Conservation (phyloP, 768 basidiomycete genomes). For the Leccinum subgranulosum region DNA sequence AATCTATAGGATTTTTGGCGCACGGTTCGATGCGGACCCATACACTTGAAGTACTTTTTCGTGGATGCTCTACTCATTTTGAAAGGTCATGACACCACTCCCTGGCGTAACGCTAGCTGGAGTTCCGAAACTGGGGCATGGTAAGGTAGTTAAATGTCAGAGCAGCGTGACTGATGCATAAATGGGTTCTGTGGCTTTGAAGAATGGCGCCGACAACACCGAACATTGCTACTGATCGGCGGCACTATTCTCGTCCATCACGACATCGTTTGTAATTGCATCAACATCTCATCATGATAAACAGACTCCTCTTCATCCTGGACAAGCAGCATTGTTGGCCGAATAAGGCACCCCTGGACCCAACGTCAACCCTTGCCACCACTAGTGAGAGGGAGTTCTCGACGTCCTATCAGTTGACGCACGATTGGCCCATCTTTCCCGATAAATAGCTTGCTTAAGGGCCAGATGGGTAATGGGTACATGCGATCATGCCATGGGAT, state of each 20-base stretch:
- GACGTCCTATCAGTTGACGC: neutral
- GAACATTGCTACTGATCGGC: neutral
- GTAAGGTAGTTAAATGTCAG: neutral
- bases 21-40: neutral
- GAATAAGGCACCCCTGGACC: conserved; percentile 8
- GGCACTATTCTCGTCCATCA: neutral
- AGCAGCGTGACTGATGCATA: neutral
- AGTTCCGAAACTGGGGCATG: neutral
- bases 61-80: neutral
- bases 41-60: neutral
- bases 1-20: conserved; percentile 25
- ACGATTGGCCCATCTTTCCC: conserved; percentile 26
- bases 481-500: conserved; percentile 30
- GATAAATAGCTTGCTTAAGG: conserved; percentile 26
- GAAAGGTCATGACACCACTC: neutral
- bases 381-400: neutral
- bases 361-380: neutral
- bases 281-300: neutral
- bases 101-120: neutral
- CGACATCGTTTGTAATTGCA: neutral
- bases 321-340: neutral
- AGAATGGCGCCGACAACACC: neutral
- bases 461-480: neutral
- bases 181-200: neutral
- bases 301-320: neutral